Percentiles rank a stretch among this genome's conserved stretches.
These are phyloP conservation scores for Moringa oleifera DNA, from an alignment of 345 rosid genomes.

Conservation along the genomic window DNA sequence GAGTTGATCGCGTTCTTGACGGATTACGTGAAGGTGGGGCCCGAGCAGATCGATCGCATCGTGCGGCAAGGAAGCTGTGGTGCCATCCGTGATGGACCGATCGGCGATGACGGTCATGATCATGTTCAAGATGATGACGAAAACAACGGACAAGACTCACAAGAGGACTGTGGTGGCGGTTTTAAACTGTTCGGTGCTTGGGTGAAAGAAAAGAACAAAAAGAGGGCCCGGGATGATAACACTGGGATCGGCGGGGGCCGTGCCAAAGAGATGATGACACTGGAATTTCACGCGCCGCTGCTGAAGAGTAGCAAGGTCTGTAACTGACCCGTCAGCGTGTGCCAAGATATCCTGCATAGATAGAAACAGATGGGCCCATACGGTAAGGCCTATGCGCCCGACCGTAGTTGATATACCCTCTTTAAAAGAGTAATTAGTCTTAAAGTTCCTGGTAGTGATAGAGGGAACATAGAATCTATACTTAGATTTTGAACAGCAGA, in stretches of 20 bases:
- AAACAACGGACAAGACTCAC: background rate
- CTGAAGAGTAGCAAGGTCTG: conserved; percentile 71
- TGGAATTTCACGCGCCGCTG: conserved; percentile 39
- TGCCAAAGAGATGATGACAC: conserved; percentile 37
- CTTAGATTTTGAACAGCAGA: too few species aligned
- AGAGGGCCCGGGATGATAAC: conserved; percentile 67
- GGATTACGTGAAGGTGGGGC: conserved; percentile 53
- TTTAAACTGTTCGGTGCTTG: conserved; percentile 84
- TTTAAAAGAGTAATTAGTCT: too few species aligned
- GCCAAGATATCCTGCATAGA: too few species aligned
- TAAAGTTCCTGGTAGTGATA: too few species aligned
- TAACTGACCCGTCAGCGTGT: conserved; percentile 29
- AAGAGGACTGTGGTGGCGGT: conserved; percentile 34
- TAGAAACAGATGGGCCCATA: too few species aligned
- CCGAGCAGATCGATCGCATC: conserved; percentile 64
- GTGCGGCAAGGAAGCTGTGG: conserved; percentile 39
- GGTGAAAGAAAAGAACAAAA: conserved; percentile 48
- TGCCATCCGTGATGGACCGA: conserved; percentile 11
- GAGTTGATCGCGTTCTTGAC: conserved; percentile 64
- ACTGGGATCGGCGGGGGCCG: conserved; percentile 45
- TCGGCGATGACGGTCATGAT: conserved; percentile 15
- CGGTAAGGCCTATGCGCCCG: too few species aligned
- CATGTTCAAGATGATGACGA: conserved; percentile 7
- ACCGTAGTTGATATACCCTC: too few species aligned
- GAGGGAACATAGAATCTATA: too few species aligned